These are phyloP conservation scores for Nadsonia starkeyi-henricii DNA, from an alignment of 1,139 yeast species.

Conservation along the genomic window DNA sequence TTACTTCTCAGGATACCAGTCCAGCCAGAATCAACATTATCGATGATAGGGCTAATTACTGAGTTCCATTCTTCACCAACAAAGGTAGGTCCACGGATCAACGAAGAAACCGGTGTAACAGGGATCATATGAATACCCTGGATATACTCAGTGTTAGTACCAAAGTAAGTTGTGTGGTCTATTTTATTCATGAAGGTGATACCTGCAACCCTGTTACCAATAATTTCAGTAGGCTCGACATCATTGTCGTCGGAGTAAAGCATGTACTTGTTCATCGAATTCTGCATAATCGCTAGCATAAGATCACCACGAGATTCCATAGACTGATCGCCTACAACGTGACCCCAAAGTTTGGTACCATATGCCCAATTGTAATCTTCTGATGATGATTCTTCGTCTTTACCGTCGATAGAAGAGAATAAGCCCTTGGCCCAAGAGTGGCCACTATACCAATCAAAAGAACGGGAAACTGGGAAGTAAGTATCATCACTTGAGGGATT, in stretches of 20 bases:
- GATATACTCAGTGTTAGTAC: conserved; percentile 60
- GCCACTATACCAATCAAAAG: conserved; percentile 71
- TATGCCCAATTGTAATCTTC: conserved; percentile 73
- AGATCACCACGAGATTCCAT: conserved; percentile 70
- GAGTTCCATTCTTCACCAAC: conserved; percentile 72
- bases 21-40: conserved; percentile 65
- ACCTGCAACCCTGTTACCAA: conserved; percentile 60
- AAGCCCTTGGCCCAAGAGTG: conserved; percentile 82
- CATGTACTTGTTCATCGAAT: conserved; percentile 53
- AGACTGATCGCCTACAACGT: conserved; percentile 49
- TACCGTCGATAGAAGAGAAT: conserved; percentile 57
- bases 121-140: conserved; percentile 96
- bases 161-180: conserved; percentile 87
- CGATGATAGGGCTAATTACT: conserved; percentile 36
- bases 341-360: conserved; percentile 75
- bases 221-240: conserved; percentile 42
- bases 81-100: conserved; percentile 52
- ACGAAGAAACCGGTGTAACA: conserved; percentile 71
- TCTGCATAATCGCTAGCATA: conserved; percentile 51
- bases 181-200: conserved; percentile 72
- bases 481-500: conserved; percentile 49
- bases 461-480: conserved; percentile 62
- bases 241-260: conserved; percentile 42
- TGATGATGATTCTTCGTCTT: conserved; percentile 66
- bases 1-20: conserved; percentile 69